Percentiles rank a stretch among this genome's conserved stretches.
These are phyloP conservation scores for Scenedesmus sp. DNA, from an alignment of 163 green algal species.

Conservation along the genomic window DNA sequence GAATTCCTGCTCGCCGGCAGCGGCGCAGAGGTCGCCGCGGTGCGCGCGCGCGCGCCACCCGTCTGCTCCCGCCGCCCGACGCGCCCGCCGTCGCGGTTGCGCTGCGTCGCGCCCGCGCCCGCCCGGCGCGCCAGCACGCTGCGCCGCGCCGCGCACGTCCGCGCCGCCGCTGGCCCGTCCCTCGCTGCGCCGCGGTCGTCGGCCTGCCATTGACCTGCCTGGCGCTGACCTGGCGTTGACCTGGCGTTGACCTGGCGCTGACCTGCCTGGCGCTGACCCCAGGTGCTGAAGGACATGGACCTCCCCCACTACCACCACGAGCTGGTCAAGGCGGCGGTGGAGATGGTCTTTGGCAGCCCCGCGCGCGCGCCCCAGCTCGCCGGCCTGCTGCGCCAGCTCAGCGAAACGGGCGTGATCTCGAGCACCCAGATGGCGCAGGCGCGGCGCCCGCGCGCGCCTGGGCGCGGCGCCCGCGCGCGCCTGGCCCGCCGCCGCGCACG, in stretches of 20 bases:
- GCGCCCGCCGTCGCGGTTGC: too few species aligned
- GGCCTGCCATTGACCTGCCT: too few species aligned
- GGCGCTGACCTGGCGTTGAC: too few species aligned
- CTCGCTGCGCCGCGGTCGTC: too few species aligned
- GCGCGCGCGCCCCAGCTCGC: conserved; percentile 17
- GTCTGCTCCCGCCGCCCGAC: too few species aligned
- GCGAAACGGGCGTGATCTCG: conserved; percentile 47
- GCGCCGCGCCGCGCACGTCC: too few species aligned
- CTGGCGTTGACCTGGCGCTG: too few species aligned
- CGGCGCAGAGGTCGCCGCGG: conserved; percentile 28
- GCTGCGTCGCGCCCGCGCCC: too few species aligned
- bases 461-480: not conserved
- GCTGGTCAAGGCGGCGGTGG: conserved; percentile 65
- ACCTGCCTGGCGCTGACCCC: not conserved
- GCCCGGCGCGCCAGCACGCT: too few species aligned
- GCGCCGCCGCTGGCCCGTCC: too few species aligned
- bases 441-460: not conserved
- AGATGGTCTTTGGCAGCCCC: conserved; percentile 39
- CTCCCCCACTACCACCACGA: conserved; percentile 92
- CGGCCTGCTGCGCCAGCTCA: conserved; percentile 50
- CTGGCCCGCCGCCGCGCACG: not conserved
- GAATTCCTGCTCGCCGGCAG: conserved; percentile 50
- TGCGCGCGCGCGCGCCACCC: not conserved
- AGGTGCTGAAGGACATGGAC: conserved; percentile 75
- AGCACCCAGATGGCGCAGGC: conserved; percentile 57